Conservation (phyloP, 2,329 filamentous ascomycete genomes). For the Sarocladium oryzae region DNA sequence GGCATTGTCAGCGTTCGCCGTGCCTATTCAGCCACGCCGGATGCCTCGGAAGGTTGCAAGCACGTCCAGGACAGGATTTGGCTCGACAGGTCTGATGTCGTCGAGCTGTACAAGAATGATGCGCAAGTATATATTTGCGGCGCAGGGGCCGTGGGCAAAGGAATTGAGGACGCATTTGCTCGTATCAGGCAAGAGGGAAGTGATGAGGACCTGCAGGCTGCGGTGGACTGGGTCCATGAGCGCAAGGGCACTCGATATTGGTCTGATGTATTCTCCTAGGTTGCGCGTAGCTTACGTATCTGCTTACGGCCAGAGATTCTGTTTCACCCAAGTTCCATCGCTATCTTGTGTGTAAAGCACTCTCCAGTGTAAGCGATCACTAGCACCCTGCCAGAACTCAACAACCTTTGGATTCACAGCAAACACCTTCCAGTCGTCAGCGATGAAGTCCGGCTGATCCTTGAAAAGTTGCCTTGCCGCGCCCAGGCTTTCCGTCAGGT, state of each 20-base stretch:
- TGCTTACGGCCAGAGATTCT: background rate
- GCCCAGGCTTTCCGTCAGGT: background rate
- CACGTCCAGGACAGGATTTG: constrained; percentile 41
- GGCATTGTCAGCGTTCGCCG: constrained; percentile 57
- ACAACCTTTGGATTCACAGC: background rate
- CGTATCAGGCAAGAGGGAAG: constrained; percentile 15
- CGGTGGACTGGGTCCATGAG: constrained; percentile 25
- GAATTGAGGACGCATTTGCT: constrained; percentile 30
- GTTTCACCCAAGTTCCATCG: background rate
- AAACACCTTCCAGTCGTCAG: background rate
- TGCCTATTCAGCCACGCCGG: constrained; percentile 41
- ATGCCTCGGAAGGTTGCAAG: constrained; percentile 39
- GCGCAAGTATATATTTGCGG: constrained; percentile 62
- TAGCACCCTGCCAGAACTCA: background rate
- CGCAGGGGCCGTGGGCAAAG: constrained; percentile 43
- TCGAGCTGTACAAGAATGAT: constrained; percentile 32
- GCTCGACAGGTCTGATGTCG: constrained; percentile 28
- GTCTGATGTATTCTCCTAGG: constrained; percentile 1
- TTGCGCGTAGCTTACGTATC: background rate
- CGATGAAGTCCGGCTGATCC: background rate
- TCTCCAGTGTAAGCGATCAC: background rate
- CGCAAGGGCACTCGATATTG: background rate
- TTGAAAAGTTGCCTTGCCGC: background rate
- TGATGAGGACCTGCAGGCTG: background rate
- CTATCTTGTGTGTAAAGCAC: background rate